Base-by-base conservation (phyloP, 345 rosid species). In the Heritiera littoralis region DNA sequence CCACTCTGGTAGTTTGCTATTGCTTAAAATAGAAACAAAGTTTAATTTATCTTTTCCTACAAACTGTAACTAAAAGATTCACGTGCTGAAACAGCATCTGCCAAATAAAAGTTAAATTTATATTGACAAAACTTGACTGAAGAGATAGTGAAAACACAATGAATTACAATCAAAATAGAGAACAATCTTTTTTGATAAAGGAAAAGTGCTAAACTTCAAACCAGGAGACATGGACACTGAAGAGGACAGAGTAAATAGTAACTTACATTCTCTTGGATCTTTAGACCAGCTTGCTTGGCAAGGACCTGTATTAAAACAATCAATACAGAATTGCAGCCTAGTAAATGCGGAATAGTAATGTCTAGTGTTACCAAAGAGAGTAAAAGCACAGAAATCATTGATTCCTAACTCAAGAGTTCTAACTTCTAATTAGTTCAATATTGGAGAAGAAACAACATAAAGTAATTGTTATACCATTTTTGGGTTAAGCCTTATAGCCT, bases 231-330 rank as follows among this genome's bases (percentile, higher is more conserved):
- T 13, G 45, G 56, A 48, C 9, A 75, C 12, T 5, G 13, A 70
- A 61, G 38, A 35, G 38, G 38, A 12, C 9, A 18, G 45, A 69
- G 43, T 18, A 75, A 58, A 80, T 1, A 38, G n/a, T 2, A 23
- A 83, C 95, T 87, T 89, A 95, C 99, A 87, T 89, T 88, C 79
- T 91, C 93, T 85, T 91, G 96, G 75, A 95, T 92, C 89, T 89
- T 86, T 78, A 93, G 89, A 81, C 98, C 96, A 82, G 96, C 98
- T 89, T 95, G 99, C 97, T 95, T 93, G 80, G 86, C 88, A 66
- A 93, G 92, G 85, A 95, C 99, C 99, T 95, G 79, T 17, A 49
- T 30, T 32, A 6, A 46, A 65, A 77, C 28, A 23, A 49, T 51
- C 72, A 77, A 51, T 49, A 65, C 9, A 77, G 58, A 35, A 46